Percentiles rank a stretch among this genome's conserved stretches.
phyloP scores from a whole-genome alignment of 441 rosid species.

The Adansonia madagascariensis region DNA sequence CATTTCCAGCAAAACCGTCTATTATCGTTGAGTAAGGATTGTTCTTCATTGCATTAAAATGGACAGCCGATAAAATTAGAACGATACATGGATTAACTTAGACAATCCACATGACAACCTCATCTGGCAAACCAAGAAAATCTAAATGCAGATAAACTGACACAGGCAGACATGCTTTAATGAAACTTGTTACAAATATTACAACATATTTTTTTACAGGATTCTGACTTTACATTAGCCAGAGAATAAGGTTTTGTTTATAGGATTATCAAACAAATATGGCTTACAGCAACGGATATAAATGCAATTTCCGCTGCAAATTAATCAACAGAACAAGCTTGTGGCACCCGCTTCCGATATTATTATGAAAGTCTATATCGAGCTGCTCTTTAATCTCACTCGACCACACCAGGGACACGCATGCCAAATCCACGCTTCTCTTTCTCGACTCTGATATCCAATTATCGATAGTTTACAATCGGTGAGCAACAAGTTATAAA shows the following conservation, averaged over 20 bases:
- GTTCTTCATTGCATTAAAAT: not conserved
- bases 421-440: slow-evolving; percentile 47
- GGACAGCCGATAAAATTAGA: too few species aligned
- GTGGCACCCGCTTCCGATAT: not conserved
- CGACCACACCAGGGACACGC: slow-evolving; percentile 31
- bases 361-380: not conserved
- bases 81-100: too few species aligned
- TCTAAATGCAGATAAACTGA: not conserved
- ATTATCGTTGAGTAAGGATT: not conserved
- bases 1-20: not conserved
- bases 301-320: not conserved
- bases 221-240: not conserved
- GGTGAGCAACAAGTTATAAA: not conserved
- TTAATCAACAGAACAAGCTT: not conserved
- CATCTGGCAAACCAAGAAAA: not conserved
- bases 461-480: not conserved
- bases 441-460: slow-evolving; percentile 40
- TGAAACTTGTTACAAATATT: not conserved
- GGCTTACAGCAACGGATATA: not conserved
- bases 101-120: not conserved
- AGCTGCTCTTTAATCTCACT: slow-evolving; percentile 4
- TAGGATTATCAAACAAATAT: slow-evolving; percentile 6
- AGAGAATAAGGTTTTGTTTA: not conserved
- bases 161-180: not conserved
- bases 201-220: not conserved